phyloP scores from a whole-genome alignment of 1,284 basidiomycete species.

The Puccinia horiana region DNA sequence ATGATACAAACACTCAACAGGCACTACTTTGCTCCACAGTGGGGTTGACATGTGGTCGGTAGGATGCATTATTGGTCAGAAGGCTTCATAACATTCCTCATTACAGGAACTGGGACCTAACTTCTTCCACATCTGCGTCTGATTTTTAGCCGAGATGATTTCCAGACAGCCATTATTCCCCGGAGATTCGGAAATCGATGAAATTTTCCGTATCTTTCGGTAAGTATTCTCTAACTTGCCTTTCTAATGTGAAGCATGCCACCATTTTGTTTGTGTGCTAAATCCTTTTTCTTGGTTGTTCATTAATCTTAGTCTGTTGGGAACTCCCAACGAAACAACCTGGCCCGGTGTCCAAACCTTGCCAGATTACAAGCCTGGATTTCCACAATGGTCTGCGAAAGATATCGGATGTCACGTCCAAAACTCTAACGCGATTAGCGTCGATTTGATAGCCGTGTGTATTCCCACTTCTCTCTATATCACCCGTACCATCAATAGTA shows the following conservation, averaged over 20 bases:
- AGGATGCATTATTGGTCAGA: conserved; percentile 73
- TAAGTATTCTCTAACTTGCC: conserved; percentile 57
- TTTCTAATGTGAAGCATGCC: not conserved
- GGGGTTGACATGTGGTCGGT: conserved; percentile 98
- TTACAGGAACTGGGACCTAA: not conserved
- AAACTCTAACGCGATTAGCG: conserved; percentile 66
- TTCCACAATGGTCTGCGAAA: conserved; percentile 80
- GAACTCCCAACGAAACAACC: conserved; percentile 86
- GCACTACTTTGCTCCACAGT: not conserved
- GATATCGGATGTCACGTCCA: conserved; percentile 71
- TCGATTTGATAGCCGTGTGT: conserved; percentile 74
- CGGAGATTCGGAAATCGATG: conserved; percentile 98
- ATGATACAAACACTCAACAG: not conserved
- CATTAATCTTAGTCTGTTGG: conserved; percentile 71
- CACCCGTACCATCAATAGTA: not conserved
- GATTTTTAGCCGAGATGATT: conserved; percentile 74
- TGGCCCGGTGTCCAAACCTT: conserved; percentile 89
- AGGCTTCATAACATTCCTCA: not conserved
- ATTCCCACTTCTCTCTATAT: not conserved
- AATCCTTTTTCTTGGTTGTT: not conserved
- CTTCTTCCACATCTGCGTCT: conserved; percentile 49
- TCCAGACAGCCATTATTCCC: conserved; percentile 91
- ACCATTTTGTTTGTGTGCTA: not conserved
- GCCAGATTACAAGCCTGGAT: conserved; percentile 94
- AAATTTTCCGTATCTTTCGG: conserved; percentile 99